A percentile compares a stretch with the other conserved stretches of the same genome.
Conservation (phyloP, 306 rosid species). For the Pterocarpus santalinus region DNA sequence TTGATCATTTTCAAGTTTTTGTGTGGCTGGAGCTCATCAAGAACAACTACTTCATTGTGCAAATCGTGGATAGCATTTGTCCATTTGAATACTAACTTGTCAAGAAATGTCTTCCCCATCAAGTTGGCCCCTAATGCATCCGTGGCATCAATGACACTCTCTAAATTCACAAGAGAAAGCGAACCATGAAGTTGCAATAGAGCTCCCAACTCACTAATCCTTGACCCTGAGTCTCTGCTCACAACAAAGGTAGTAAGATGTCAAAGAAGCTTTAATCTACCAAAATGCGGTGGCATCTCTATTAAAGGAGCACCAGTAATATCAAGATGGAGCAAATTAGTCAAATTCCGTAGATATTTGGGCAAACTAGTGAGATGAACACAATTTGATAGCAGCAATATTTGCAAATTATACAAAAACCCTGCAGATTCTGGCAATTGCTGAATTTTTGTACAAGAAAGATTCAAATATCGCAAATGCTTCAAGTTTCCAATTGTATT, state of each 20-base stretch:
- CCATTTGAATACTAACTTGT: slow-evolving; percentile 3
- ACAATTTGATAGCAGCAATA: slow-evolving; percentile 10
- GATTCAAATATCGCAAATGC: slow-evolving; percentile 1
- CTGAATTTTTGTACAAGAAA: neutral
- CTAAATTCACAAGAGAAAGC: neutral
- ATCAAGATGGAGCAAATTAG: slow-evolving; percentile 24
- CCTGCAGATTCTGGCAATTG: neutral
- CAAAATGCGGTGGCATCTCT: neutral
- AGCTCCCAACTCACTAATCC: slow-evolving; percentile 20
- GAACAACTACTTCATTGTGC: neutral
- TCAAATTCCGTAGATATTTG: neutral
- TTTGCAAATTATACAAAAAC: neutral
- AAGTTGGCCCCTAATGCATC: slow-evolving; percentile 22
- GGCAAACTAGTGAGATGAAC: neutral
- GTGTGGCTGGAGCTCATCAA: slow-evolving; percentile 4
- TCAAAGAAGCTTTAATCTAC: neutral
- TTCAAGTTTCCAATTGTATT: neutral
- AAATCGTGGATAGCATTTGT: neutral
- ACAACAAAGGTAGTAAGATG: neutral
- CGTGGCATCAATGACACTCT: neutral
- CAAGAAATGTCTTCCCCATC: neutral
- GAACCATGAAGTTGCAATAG: slow-evolving; percentile 1
- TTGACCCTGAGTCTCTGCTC: neutral
- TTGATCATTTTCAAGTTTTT: neutral
- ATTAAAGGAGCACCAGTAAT: neutral